Evolutionary conservation across 768 basidiomycete genomes (phyloP), one percentile per base, ranked within the genome.

Genomic region (Gymnopilus dilepis): DNA sequence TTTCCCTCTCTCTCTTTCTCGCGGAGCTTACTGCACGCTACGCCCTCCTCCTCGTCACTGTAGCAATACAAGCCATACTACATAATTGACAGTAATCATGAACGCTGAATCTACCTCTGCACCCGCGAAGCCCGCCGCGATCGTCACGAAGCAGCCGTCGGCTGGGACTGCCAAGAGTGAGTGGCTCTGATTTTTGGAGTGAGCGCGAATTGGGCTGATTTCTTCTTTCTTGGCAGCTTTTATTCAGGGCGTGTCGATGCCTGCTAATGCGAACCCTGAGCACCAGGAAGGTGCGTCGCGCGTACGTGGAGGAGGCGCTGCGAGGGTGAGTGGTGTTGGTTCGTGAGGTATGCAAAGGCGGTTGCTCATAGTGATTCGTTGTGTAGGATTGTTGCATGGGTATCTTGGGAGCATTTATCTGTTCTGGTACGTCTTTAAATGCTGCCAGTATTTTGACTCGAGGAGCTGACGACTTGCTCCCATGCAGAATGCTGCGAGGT

Each of bases 351-450:
- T 53, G 5, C 40, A 13, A 21, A n/a, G n/a, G n/a, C n/a, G n/a
- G n/a, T 13, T 37, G 33, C 4, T 33, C 22, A 5, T 37, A 15
- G 19, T 40, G 17, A 4, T 9, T 31, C 26, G 15, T 13, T 22
- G 6, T 26, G 50, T 53, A 66, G 65, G 65, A 66, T 26, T 66
- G 65, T 28, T 63, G 62, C 38, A 58, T 66, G 37, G 65, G 62
- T 0, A 34, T 61, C n/a, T 57, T 66, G 12, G 62, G 62, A 19
- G 47, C 47, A 2, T 66, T 63, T 22, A 30, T 66, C 22, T 66
- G 65, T 24, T 58, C 43, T 43, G 61, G 61, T 62, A 13, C 34
- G 60, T 50, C 48, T 26, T 12, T 8, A n/a, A n/a, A 9, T 26
- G 22, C 8, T 17, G 13, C 3, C 5, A 17, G 33, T 34, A 30